These are phyloP conservation scores for Cladosporium phlei DNA, from an alignment of 2,329 filamentous ascomycete genomes.

Conservation along the genomic window DNA sequence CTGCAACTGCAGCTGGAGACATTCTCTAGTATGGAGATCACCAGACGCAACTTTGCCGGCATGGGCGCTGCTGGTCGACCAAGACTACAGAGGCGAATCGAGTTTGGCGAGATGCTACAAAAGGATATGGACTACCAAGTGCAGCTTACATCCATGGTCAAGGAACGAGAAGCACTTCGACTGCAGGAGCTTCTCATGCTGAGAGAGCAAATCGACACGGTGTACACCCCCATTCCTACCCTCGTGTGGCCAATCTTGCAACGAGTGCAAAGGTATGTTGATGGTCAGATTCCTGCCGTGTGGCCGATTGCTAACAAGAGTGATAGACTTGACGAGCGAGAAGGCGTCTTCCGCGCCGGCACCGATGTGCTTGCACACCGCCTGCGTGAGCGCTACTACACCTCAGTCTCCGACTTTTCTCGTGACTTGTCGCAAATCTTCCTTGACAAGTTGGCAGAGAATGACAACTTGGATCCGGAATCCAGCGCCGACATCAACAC, in stretches of 20 bases:
- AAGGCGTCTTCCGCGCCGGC: conserved; percentile 49
- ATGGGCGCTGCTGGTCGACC: conserved; percentile 83
- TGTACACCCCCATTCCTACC: conserved; percentile 84
- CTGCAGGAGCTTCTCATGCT: conserved; percentile 72
- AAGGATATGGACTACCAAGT: conserved; percentile 74
- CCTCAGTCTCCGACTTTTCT: conserved; percentile 57
- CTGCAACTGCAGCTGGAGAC: conserved; percentile 92
- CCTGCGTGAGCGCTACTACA: conserved; percentile 54
- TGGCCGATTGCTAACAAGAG: conserved; percentile 35
- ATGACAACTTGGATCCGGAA: conserved; percentile 22
- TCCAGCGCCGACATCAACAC: conserved; percentile 31
- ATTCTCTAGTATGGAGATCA: conserved; percentile 96
- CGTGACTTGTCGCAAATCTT: conserved; percentile 54
- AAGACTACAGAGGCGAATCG: conserved; percentile 73
- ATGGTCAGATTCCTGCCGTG: not conserved
- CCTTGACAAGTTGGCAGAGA: conserved; percentile 34
- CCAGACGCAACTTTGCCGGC: conserved; percentile 86
- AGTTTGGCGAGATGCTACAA: conserved; percentile 74
- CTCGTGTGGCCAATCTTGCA: conserved; percentile 73
- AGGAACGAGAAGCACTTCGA: conserved; percentile 71
- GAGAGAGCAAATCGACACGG: conserved; percentile 73
- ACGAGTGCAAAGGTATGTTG: conserved; percentile 72
- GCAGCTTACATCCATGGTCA: conserved; percentile 63
- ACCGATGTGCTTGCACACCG: conserved; percentile 50
- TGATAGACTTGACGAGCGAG: conserved; percentile 56